A percentile compares a stretch with the other conserved stretches of the same genome.
phyloP scores from a whole-genome alignment of 306 rosid genomes.

The Citrullus mucosospermus region DNA sequence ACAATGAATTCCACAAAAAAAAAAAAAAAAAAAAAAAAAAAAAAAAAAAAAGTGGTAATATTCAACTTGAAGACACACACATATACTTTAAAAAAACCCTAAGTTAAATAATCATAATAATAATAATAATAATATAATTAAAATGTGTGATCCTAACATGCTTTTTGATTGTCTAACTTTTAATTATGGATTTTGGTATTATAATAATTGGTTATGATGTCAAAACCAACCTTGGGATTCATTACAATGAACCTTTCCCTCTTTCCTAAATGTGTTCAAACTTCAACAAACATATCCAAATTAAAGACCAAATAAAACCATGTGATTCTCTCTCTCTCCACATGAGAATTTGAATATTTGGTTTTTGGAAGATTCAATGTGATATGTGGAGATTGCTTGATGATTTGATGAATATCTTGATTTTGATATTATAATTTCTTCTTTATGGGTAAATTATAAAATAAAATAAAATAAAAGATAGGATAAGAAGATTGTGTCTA shows the following conservation, averaged over 20 bases:
- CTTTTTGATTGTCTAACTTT: background rate
- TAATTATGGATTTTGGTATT: background rate
- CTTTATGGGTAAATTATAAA: background rate
- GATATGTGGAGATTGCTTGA: background rate
- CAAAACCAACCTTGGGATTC: background rate
- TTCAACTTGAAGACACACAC: background rate
- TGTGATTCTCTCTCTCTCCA: background rate
- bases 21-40: too few relatives aligned
- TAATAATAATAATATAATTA: background rate
- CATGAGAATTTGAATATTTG: background rate
- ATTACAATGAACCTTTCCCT: constrained; percentile 1
- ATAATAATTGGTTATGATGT: background rate
- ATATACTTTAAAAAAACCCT: background rate
- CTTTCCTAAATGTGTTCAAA: background rate
- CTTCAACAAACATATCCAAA: background rate
- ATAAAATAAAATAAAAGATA: too few relatives aligned
- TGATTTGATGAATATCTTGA: background rate
- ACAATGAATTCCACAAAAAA: background rate
- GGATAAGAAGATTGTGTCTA: background rate
- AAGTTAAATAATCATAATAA: background rate
- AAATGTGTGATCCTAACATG: background rate
- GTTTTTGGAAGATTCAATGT: background rate
- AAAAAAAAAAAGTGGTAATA: background rate
- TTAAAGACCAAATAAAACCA: background rate
- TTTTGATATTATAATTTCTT: background rate